phyloP scores from a whole-genome alignment of 2,329 filamentous ascomycete genomes.

The Botrytis byssoidea region DNA sequence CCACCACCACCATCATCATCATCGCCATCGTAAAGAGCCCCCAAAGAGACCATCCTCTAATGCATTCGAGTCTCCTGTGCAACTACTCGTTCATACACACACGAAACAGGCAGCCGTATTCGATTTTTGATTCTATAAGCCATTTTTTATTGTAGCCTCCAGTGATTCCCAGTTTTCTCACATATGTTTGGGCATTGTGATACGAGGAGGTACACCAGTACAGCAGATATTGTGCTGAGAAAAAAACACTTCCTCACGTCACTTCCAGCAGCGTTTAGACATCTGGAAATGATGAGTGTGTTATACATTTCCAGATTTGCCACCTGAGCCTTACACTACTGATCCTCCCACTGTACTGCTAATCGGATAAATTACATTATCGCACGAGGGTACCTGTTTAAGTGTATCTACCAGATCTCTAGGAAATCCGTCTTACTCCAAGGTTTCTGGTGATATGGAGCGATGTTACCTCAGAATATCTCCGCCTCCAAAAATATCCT shows the following conservation, averaged over 20 bases:
- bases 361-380: background rate
- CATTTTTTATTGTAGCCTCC: background rate
- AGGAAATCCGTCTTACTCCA: conserved; percentile 2
- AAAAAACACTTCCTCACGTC: background rate
- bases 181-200: background rate
- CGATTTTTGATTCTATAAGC: background rate
- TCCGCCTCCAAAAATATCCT: conserved; percentile 13
- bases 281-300: background rate
- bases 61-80: background rate
- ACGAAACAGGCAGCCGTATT: background rate
- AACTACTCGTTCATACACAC: background rate
- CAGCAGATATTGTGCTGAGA: background rate
- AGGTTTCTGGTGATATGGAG: background rate
- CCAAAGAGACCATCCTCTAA: background rate
- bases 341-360: background rate
- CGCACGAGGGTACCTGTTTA: background rate
- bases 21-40: background rate
- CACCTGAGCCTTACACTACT: no score
- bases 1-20: background rate
- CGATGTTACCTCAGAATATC: conserved; percentile 19
- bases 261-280: background rate
- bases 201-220: background rate
- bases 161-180: background rate
- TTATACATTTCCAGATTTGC: background rate
- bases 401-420: conserved; percentile 2